Evolutionary conservation across 2,329 filamentous ascomycete species (phyloP).

Genomic region (Xylaria sp.): DNA sequence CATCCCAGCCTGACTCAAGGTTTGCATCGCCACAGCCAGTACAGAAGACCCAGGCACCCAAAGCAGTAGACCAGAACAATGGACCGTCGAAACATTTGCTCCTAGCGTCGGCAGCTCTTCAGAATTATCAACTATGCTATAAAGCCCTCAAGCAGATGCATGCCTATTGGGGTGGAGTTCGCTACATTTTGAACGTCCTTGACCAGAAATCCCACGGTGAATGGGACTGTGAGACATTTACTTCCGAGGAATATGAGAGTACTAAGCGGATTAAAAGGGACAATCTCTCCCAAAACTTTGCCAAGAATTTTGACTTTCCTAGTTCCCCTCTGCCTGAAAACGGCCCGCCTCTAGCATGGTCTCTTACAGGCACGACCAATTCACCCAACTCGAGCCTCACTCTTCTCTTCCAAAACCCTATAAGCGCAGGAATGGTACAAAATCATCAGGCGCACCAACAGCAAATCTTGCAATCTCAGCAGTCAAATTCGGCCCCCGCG

Average conservation of each 20-base stretch:
- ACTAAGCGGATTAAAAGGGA: constrained; percentile 63
- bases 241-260: constrained; percentile 80
- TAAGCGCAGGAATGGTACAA: constrained; percentile 37
- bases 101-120: constrained; percentile 81
- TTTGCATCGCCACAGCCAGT: constrained; percentile 61
- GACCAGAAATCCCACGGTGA: constrained; percentile 90
- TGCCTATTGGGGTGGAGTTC: constrained; percentile 85
- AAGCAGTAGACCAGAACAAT: constrained; percentile 48
- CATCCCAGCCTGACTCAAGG: constrained; percentile 72
- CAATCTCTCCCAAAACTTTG: constrained; percentile 57
- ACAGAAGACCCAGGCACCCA: constrained; percentile 41
- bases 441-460: constrained; percentile 34
- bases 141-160: constrained; percentile 84
- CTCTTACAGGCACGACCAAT: constrained; percentile 86
- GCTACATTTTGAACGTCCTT: constrained; percentile 86
- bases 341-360: constrained; percentile 77
- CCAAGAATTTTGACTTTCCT: constrained; percentile 56
- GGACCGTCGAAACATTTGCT: constrained; percentile 74
- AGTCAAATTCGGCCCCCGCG: constrained; percentile 42
- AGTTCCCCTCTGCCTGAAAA: constrained; percentile 58
- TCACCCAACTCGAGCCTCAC: constrained; percentile 86
- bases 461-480: constrained; percentile 30
- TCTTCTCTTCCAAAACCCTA: constrained; percentile 75
- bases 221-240: constrained; percentile 77
- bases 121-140: constrained; percentile 89